Conservation (phyloP, 192 early-diverging fungal genomes). For the Backusella tuberculispora region DNA sequence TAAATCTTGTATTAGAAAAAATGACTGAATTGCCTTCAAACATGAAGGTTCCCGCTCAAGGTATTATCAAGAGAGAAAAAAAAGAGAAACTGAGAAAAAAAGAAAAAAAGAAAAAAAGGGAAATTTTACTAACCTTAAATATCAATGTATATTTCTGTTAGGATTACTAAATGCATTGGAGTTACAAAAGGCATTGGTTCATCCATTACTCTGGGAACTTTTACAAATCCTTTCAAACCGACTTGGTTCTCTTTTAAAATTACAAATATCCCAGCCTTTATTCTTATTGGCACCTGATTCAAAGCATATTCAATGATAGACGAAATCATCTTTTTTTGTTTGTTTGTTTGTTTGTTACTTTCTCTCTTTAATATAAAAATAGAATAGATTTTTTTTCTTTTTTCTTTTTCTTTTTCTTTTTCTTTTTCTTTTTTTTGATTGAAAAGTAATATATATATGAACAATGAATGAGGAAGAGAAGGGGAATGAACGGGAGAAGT, state of each 20-base stretch:
- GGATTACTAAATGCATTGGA: neutral
- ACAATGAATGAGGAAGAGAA: neutral
- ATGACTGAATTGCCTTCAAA: neutral
- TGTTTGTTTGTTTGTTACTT: neutral
- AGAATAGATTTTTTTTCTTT: neutral
- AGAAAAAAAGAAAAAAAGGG: neutral
- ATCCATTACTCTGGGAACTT: conserved; percentile 25
- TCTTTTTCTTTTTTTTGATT: neutral
- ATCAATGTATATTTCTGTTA: neutral
- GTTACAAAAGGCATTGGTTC: conserved; percentile 13
- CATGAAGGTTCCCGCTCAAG: neutral
- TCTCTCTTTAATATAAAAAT: neutral
- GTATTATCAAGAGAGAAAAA: neutral
- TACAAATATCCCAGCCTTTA: conserved; percentile 16
- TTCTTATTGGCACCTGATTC: conserved; percentile 29
- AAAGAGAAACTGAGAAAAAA: neutral
- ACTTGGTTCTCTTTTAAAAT: neutral
- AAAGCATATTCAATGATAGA: neutral
- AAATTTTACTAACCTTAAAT: neutral
- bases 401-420: neutral
- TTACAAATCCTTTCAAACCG: conserved; percentile 5
- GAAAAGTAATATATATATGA: conserved; percentile 5
- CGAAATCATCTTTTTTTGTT: neutral
- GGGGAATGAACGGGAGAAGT: neutral
- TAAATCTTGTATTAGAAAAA: conserved; percentile 4